Evolutionary conservation across 1,284 basidiomycete genomes (phyloP).

Genomic region (Rhodotorula glutinis): DNA sequence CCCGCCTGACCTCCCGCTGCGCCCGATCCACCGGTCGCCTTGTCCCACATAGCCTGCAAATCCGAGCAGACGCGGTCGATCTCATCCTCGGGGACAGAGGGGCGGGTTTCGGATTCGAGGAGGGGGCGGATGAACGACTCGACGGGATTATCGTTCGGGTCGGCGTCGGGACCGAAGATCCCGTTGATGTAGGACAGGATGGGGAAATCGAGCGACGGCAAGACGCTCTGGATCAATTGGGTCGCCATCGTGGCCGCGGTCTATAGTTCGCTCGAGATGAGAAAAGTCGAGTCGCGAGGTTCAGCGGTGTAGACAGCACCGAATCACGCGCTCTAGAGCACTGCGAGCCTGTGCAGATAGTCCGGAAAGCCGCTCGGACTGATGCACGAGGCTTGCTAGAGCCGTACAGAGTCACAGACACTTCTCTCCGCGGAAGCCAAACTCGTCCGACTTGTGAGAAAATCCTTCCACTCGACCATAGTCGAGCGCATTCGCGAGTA

Average conservation of each 20-base stretch:
- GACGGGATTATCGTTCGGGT: constrained; percentile 52
- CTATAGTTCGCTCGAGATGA: background rate
- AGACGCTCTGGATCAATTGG: constrained; percentile 15
- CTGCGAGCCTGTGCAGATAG: no score
- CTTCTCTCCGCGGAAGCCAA: no score
- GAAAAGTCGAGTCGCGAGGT: no score
- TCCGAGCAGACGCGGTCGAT: constrained; percentile 66
- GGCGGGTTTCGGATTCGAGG: constrained; percentile 54
- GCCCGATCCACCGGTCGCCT: constrained; percentile 53
- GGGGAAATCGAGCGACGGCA: constrained; percentile 16
- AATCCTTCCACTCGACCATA: no score
- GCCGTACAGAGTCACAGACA: no score
- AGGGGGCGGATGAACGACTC: constrained; percentile 37
- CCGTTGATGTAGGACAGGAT: constrained; percentile 26
- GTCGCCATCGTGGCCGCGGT: constrained; percentile 4
- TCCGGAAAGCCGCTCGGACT: no score
- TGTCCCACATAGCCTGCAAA: constrained; percentile 58
- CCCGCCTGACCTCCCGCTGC: constrained; percentile 34
- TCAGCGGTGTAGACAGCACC: background rate
- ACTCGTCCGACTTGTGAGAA: no score
- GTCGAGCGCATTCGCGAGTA: no score
- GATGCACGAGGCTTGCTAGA: no score
- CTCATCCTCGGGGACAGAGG: constrained; percentile 59
- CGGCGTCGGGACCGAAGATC: constrained; percentile 21
- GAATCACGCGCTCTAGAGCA: background rate